Conservation (phyloP, 1,284 basidiomycete species). For the Pseudozyma thailandica region DNA sequence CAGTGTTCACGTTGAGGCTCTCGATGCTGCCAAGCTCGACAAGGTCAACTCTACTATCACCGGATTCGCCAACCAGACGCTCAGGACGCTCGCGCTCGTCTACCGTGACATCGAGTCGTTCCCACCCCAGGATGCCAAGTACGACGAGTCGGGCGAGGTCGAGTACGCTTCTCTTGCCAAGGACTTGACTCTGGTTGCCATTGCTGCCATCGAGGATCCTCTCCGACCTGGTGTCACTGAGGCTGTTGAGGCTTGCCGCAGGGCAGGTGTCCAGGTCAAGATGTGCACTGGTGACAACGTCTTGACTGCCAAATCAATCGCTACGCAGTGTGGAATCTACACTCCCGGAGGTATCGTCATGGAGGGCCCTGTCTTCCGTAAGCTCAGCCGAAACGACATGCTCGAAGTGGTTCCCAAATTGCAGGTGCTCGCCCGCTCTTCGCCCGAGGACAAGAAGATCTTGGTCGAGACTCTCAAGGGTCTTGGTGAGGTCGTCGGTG, state of each 20-base stretch:
- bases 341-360: constrained; percentile 91
- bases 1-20: constrained; percentile 23
- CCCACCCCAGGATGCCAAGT: constrained; percentile 75
- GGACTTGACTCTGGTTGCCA: constrained; percentile 84
- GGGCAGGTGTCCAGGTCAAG: constrained; percentile 93
- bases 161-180: constrained; percentile 78
- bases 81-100: constrained; percentile 91
- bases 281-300: constrained; percentile 99
- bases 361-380: constrained; percentile 84
- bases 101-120: constrained; percentile 86
- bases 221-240: constrained; percentile 87
- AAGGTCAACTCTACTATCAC: constrained; percentile 91
- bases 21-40: constrained; percentile 73
- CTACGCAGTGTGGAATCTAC: constrained; percentile 93
- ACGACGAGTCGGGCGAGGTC: constrained; percentile 73
- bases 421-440: constrained; percentile 85
- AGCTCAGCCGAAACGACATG: constrained; percentile 71
- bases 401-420: constrained; percentile 72
- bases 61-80: constrained; percentile 94
- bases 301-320: constrained; percentile 86
- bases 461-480: constrained; percentile 88
- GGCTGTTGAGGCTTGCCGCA: constrained; percentile 85
- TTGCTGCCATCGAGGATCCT: constrained; percentile 95
- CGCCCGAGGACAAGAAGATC: constrained; percentile 94
- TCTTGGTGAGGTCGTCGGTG: constrained; percentile 92